Percentiles rank a stretch among this genome's conserved stretches.
Evolutionary conservation across 202 grass and related monocot species (phyloP).

Genomic region (Carex arenaria): DNA sequence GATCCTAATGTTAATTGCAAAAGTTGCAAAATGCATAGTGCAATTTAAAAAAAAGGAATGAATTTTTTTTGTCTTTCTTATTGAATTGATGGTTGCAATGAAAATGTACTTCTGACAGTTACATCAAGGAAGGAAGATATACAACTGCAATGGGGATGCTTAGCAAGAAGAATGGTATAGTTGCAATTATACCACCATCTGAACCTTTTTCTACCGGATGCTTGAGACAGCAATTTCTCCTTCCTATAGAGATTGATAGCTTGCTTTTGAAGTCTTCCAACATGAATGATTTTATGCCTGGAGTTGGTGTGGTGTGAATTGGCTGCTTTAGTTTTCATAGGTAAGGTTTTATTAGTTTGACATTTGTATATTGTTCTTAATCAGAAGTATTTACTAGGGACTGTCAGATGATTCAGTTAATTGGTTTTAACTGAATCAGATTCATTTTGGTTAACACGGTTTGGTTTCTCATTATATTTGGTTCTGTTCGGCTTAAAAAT

Average conservation of each 20-base stretch:
- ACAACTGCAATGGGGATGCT: conserved; percentile 77
- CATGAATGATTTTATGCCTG: conserved; percentile 39
- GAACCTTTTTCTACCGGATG: conserved; percentile 77
- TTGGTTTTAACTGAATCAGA: not conserved
- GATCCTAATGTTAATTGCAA: not conserved
- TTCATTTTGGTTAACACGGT: not conserved
- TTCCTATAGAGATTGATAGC: conserved; percentile 74
- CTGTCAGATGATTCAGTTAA: not conserved
- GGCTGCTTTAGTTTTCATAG: not conserved
- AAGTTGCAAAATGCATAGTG: not conserved
- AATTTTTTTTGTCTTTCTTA: not conserved
- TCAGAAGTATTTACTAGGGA: not conserved
- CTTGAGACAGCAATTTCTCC: conserved; percentile 45
- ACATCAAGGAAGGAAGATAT: conserved; percentile 70
- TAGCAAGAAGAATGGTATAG: conserved; percentile 62
- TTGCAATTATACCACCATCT: conserved; percentile 54
- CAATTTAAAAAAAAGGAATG: not conserved
- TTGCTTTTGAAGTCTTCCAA: conserved; percentile 57
- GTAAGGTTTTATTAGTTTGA: not conserved
- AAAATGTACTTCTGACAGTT: conserved; percentile 35
- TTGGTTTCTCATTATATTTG: not conserved
- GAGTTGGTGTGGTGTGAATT: conserved; percentile 37
- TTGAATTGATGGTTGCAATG: not conserved
- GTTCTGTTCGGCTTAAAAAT: not conserved
- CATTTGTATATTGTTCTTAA: not conserved